Evolutionary conservation across 352 stramenopile genomes (phyloP), one percentile per base, ranked within the genome.

Genomic region (Pythium apleroticum): DNA sequence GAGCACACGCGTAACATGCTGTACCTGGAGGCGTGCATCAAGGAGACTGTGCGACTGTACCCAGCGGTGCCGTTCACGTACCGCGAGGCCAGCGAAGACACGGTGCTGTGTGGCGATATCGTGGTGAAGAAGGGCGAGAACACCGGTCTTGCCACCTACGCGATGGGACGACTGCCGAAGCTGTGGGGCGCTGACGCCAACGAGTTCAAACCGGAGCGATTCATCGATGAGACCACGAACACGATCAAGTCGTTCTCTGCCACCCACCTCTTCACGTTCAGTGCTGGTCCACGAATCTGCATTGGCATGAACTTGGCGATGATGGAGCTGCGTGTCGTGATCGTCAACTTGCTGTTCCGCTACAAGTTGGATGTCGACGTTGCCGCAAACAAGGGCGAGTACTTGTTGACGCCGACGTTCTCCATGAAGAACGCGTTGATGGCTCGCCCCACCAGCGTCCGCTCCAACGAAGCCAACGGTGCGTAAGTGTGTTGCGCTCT

Each of bases 121-220:
- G 45, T 52, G 6, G 27, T 85, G 0, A 24, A 37, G 9, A 66
- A 68, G 24, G 76, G 76, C n/a, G 17, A 33, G 3, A 49, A 35
- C 14, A 57, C 78, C 8, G 57, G 57, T 4, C 74, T 85, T n/a
- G 30, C 59, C 4, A 46, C 54, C 14, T 88, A 76, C 58, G 61
- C 56, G 11, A 78, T 86, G 56, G 72, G 61, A 3, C 60, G 75
- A 17, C 57, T 61, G 9, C 43, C 50, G 31, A 50, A 45, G 3
- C 27, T 82, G 15, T 91, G 84, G 80, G 80, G 77, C 28, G 24
- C 62, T 9, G 79, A 92, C 31, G 78, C 76, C 52, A 7, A 57
- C 54, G 15, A 85, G 60, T 88, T 88, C 60, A 81, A 74, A 45
- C 84, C 84, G 2, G 78, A 90, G 39, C 76, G 83, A 4, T 90